Conservation (phyloP, 2,329 filamentous ascomycete genomes). For the Metarhizium album region DNA sequence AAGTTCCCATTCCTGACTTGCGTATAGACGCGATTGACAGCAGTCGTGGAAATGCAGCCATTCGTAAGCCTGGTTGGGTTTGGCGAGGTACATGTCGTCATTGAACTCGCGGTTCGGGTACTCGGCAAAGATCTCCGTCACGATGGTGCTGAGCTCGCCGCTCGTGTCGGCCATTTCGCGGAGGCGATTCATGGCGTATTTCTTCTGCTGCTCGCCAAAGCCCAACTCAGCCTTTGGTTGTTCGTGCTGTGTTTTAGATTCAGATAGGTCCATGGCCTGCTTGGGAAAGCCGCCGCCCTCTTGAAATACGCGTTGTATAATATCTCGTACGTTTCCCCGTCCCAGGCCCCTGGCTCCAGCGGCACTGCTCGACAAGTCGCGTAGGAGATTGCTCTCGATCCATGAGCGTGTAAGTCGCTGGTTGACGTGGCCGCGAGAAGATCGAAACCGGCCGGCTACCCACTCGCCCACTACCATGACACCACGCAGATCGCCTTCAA, state of each 20-base stretch:
- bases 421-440: conserved; percentile 28
- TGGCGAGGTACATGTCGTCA: conserved; percentile 82
- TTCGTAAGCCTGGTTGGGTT: conserved; percentile 79
- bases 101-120: conserved; percentile 86
- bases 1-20: conserved; percentile 89
- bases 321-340: conserved; percentile 61
- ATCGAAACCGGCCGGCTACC: conserved; percentile 62
- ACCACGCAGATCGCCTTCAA: conserved; percentile 64
- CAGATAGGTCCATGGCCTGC: conserved; percentile 29
- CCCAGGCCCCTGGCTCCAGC: conserved; percentile 62
- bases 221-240: conserved; percentile 52
- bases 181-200: conserved; percentile 59
- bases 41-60: conserved; percentile 92
- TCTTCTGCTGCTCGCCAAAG: conserved; percentile 63
- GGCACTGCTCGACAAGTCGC: conserved; percentile 58
- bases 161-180: conserved; percentile 69
- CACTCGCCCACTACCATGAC: conserved; percentile 82
- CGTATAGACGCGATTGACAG: conserved; percentile 66
- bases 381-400: conserved; percentile 62
- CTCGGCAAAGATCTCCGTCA: conserved; percentile 73
- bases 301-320: conserved; percentile 67
- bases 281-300: conserved; percentile 70
- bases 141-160: conserved; percentile 67
- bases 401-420: conserved; percentile 58
- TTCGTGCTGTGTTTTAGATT: conserved; percentile 36